These are phyloP conservation scores for Tritrichomonas foetus DNA, from an alignment of 208 protist genomes.

Conservation along the genomic window DNA sequence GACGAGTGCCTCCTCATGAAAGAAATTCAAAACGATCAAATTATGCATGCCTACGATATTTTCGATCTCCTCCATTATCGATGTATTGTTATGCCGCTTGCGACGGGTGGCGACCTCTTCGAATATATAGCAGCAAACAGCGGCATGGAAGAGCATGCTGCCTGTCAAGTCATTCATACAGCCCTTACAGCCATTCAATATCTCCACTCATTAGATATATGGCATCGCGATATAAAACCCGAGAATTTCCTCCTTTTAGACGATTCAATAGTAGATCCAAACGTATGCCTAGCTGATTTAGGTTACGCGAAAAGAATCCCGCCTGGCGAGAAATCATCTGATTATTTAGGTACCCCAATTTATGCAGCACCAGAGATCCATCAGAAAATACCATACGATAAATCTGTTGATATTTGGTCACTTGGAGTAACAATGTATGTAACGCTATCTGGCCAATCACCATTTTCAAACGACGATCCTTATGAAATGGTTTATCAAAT, in stretches of 20 bases:
- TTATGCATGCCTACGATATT: not conserved
- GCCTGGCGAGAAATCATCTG: not conserved
- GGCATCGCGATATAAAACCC: slow-evolving; percentile 26
- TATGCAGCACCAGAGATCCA: slow-evolving; percentile 19
- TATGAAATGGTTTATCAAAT: not conserved
- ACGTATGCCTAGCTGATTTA: not conserved
- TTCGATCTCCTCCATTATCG: not conserved
- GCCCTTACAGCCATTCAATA: not conserved
- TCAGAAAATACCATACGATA: not conserved
- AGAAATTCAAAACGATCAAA: not conserved
- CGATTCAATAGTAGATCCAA: not conserved
- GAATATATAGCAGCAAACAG: not conserved
- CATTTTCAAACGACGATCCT: not conserved
- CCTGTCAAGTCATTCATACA: not conserved
- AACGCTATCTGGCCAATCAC: not conserved
- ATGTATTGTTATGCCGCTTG: not conserved
- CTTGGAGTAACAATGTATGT: slow-evolving; percentile 28
- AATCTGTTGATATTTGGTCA: slow-evolving; percentile 34
- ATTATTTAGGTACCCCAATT: not conserved
- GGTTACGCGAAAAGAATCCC: not conserved
- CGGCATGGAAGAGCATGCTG: not conserved
- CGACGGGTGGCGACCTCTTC: not conserved
- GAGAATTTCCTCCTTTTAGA: not conserved
- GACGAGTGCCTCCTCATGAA: not conserved
- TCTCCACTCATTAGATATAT: not conserved